Evolutionary conservation across 164 flowering plant genomes (phyloP).

Genomic region (Magnolia changhungtana): DNA sequence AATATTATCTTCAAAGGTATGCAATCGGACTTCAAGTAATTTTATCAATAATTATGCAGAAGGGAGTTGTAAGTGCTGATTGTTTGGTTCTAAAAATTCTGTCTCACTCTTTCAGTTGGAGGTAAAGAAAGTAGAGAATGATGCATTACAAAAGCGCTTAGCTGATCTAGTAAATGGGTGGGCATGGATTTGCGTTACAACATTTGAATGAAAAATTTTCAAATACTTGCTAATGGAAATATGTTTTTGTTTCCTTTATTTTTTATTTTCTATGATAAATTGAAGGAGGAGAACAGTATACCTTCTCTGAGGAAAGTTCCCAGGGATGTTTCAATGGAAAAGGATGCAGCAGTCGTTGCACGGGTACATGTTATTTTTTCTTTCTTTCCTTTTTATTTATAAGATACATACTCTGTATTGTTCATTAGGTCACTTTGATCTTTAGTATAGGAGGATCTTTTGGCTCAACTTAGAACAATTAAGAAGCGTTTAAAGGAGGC

Average conservation of each 20-base stretch:
- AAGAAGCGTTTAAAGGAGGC: slow-evolving; percentile 89
- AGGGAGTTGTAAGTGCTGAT: background rate
- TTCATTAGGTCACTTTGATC: slow-evolving; percentile 11
- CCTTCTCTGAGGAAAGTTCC: slow-evolving; percentile 87
- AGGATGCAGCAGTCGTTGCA: slow-evolving; percentile 91
- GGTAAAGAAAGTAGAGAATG: slow-evolving; percentile 49
- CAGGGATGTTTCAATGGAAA: slow-evolving; percentile 92
- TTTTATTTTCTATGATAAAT: slow-evolving; percentile 17
- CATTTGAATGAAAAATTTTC: background rate
- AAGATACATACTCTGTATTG: too few species aligned
- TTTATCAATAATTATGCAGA: slow-evolving; percentile 3
- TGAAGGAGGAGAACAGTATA: slow-evolving; percentile 64
- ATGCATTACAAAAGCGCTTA: slow-evolving; percentile 47
- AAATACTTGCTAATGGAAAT: background rate
- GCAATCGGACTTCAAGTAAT: background rate
- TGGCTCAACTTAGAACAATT: slow-evolving; percentile 75
- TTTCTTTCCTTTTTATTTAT: slow-evolving; percentile 8
- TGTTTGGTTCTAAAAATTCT: background rate
- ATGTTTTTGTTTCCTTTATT: background rate
- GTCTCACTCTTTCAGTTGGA: slow-evolving; percentile 51
- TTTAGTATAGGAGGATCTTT: slow-evolving; percentile 85
- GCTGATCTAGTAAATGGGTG: slow-evolving; percentile 58
- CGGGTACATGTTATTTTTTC: slow-evolving; percentile 46
- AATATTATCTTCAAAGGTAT: slow-evolving; percentile 49
- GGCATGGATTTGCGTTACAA: background rate